A percentile compares a stretch with the other conserved stretches of the same genome.
Conservation (phyloP, 768 basidiomycete species). For the Sarcodon aspratus region DNA sequence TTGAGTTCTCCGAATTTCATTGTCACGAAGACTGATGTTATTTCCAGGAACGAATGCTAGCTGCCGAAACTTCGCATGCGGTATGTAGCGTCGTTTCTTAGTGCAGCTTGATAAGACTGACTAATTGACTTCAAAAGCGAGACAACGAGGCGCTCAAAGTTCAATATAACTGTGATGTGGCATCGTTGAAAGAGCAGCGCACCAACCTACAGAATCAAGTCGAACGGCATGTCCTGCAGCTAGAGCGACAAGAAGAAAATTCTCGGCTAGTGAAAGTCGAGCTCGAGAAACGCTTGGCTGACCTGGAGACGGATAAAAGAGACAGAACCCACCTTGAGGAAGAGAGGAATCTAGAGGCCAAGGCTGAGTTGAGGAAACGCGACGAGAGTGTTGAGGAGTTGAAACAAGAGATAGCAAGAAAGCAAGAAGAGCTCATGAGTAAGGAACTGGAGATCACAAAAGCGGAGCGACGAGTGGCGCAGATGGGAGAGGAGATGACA, state of each 20-base stretch:
- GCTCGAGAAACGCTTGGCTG: no score
- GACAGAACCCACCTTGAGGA: no score
- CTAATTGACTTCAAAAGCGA: constrained; percentile 12
- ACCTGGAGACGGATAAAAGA: no score
- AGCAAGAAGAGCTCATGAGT: no score
- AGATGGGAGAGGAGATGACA: no score
- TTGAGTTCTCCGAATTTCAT: constrained; percentile 10
- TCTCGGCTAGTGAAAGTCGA: constrained; percentile 1
- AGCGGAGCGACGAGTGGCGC: no score
- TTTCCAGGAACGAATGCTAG: constrained; percentile 26
- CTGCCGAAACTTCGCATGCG: constrained; percentile 22
- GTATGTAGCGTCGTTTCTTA: constrained; percentile 16
- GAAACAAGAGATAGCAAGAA: no score
- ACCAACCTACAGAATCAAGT: constrained; percentile 14
- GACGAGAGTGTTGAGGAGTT: no score
- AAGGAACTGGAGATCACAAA: no score
- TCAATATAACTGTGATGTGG: constrained; percentile 25
- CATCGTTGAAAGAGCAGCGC: constrained; percentile 30
- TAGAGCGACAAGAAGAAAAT: constrained; percentile 6
- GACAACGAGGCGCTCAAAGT: constrained; percentile 21
- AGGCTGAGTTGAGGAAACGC: no score
- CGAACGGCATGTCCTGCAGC: constrained; percentile 6
- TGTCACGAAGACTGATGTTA: not conserved
- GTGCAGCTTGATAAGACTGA: not conserved
- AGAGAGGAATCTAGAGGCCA: no score